Conservation (phyloP, 108 stramenopile species). For the Cylindrotheca fusiformis region DNA sequence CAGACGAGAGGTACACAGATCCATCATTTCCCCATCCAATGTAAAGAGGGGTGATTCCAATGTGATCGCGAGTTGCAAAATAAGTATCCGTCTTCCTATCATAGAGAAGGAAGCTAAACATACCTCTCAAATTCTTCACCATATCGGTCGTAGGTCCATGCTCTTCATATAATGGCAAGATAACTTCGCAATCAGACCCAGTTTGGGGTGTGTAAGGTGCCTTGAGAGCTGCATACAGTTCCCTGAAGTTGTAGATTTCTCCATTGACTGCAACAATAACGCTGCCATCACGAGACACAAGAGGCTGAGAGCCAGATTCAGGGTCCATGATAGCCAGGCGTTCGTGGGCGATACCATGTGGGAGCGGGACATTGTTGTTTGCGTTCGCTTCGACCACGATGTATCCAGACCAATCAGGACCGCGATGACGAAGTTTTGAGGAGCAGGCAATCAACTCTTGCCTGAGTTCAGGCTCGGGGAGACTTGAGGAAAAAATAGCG, state of each 20-base stretch:
- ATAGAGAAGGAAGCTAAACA: constrained; percentile 97
- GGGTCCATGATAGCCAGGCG: constrained; percentile 98
- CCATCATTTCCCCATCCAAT: constrained; percentile 97
- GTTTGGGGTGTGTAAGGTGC: constrained; percentile 82
- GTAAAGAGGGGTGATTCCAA: constrained; percentile 97
- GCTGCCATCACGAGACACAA: constrained; percentile 73
- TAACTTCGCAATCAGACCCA: constrained; percentile 95
- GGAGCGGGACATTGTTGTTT: constrained; percentile 32
- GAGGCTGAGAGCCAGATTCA: constrained; percentile 93
- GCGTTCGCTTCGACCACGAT: constrained; percentile 58
- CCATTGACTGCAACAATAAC: constrained; percentile 96
- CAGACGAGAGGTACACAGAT: constrained; percentile 85
- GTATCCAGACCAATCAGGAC: constrained; percentile 98
- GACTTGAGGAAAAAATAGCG: constrained; percentile 92
- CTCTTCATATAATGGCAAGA: constrained; percentile 91
- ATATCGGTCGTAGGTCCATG: constrained; percentile 73
- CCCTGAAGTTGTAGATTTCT: constrained; percentile 99
- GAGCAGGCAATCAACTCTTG: constrained; percentile 88
- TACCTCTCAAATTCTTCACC: constrained; percentile 80
- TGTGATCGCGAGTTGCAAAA: constrained; percentile 92
- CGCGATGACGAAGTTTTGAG: constrained; percentile 89
- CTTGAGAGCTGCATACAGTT: constrained; percentile 72
- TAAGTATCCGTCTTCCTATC: constrained; percentile 82
- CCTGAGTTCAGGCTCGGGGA: constrained; percentile 82
- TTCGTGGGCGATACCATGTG: constrained; percentile 95